Conservation (phyloP, 441 rosid genomes). For the Mallotus repandus region DNA sequence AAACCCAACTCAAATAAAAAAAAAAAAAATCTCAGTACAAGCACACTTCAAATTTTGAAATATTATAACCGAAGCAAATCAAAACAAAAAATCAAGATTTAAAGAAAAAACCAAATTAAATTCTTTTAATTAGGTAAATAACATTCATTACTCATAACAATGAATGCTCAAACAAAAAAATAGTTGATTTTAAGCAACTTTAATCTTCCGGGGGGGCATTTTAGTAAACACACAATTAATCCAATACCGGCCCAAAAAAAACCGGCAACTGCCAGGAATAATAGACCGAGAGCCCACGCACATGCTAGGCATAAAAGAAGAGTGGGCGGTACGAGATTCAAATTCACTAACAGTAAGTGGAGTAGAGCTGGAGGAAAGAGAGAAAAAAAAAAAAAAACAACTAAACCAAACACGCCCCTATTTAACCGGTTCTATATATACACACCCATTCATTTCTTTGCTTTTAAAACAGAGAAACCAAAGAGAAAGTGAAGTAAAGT, state of each 20-base stretch:
- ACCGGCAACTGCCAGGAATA: conserved; percentile 30
- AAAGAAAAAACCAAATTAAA: too few species aligned
- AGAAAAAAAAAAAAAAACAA: background rate
- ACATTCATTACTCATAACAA: too few species aligned
- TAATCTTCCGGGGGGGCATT: background rate
- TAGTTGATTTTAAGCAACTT: background rate
- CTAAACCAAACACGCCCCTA: background rate
- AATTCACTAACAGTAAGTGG: background rate
- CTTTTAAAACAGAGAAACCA: conserved; percentile 34
- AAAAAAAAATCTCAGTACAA: too few species aligned
- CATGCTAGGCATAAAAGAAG: conserved; percentile 19
- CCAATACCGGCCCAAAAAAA: background rate
- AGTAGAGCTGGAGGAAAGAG: background rate
- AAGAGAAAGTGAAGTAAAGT: background rate
- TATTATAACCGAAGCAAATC: too few species aligned
- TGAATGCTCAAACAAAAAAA: too few species aligned
- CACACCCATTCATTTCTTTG: conserved; percentile 13
- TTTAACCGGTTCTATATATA: conserved; percentile 10
- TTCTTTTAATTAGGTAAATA: too few species aligned
- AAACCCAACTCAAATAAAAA: background rate
- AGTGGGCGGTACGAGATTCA: conserved; percentile 35
- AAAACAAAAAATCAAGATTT: too few species aligned
- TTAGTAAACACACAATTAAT: background rate
- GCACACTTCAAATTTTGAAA: too few species aligned
- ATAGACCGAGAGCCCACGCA: conserved; percentile 1